Base-by-base conservation (phyloP, 2,329 filamentous ascomycete species). In the Colletotrichum brevisporum region DNA sequence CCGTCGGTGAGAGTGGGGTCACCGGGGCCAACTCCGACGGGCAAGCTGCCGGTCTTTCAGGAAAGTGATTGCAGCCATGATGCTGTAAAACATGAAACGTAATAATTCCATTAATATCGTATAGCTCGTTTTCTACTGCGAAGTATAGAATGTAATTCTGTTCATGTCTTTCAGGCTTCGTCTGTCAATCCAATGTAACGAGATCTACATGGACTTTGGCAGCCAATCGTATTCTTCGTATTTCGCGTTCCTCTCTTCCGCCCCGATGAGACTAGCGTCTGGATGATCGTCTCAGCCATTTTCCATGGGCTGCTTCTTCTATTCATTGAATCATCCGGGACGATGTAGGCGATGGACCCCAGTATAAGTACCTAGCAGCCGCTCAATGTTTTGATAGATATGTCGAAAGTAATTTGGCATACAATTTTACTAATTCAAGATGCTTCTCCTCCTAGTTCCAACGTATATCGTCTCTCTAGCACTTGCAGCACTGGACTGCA, bases 401-500 rank as follows among this genome's bases (percentile, higher is more conserved):
- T 43, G 10, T 5, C 15, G 41, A 43, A 8, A 43, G 15, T n/a
- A 16, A 15, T 12, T 15, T 43, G 13, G 13, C 15, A 43, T 4
- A 6, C 6, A n/a, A 50, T 50, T 4, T 36, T 10, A 36, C 31
- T 9, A 9, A 8, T 18, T 10, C 18, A 50, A 50, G 2, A 50
- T 50, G 47, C 1, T n/a, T 12, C 4, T 24, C 4, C 6, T 50
- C 10, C 18, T 21, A 18, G n/a, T 21, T 27, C 16, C 39, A 5
- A 8, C 36, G 6, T 21, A 39, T 8, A 12, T 39, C 26, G 10
- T 27, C 18, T 5, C 26, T 15, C 36, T 43, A 10, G 1, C 31
- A 31, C 4, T n/a, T 8, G 62, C 52, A 4, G 43, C 39, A 5
- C 73, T 80, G 0, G 72, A 73, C 55, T 80, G 76, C 60, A 74